Evolutionary conservation across 2,329 filamentous ascomycete species (phyloP).

Genomic region (Aspergillus pseudoterreus): DNA sequence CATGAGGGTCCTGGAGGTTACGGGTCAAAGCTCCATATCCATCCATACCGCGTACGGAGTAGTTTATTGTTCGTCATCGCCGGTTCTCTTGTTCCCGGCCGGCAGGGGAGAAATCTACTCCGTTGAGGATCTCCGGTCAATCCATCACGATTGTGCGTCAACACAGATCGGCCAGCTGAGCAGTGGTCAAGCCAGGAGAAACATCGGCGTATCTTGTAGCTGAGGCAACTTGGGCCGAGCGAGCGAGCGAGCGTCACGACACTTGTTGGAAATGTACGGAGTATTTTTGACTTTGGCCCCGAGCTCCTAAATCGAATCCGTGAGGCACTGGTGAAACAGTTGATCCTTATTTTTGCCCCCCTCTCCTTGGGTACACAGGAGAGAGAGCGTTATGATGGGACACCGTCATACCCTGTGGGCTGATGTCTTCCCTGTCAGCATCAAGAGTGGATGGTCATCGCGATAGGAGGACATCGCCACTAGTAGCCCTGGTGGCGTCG

Average conservation of each 20-base stretch:
- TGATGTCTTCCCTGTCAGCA: background rate
- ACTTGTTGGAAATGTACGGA: background rate
- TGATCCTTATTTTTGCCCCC: conserved; percentile 5
- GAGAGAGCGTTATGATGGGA: background rate
- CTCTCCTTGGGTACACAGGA: conserved; percentile 1
- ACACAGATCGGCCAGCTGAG: too few relatives aligned
- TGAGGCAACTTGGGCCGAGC: background rate
- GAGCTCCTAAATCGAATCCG: conserved; percentile 8
- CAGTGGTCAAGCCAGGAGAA: background rate
- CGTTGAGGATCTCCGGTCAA: too few relatives aligned
- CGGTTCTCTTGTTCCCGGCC: background rate
- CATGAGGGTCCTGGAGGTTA: background rate
- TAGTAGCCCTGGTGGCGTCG: background rate
- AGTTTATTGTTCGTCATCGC: background rate
- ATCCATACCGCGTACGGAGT: background rate
- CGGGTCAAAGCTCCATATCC: background rate
- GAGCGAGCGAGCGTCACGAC: conserved; percentile 1
- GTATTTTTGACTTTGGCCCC: conserved; percentile 8
- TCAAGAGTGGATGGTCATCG: background rate
- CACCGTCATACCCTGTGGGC: background rate
- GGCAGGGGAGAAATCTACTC: too few relatives aligned
- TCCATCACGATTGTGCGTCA: too few relatives aligned
- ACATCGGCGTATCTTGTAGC: background rate
- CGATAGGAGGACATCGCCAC: background rate
- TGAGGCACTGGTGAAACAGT: conserved; percentile 22